Percentiles rank a stretch among this genome's conserved stretches.
These are phyloP conservation scores for Saturnispora zaruensis DNA, from an alignment of 805 yeast species.

Conservation along the genomic window DNA sequence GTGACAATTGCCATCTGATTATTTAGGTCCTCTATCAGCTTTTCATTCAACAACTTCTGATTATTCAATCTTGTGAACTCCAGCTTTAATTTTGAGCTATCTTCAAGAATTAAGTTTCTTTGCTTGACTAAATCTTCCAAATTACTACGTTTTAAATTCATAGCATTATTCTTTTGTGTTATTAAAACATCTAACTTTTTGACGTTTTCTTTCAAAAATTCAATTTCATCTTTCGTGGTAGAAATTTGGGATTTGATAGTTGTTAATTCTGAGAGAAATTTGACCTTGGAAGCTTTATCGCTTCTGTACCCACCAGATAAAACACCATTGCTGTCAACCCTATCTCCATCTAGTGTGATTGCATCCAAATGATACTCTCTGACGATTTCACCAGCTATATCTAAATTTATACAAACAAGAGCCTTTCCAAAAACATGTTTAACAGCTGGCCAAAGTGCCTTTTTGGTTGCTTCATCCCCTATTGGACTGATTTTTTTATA, in stretches of 20 bases:
- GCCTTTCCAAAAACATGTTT: slow-evolving; percentile 75
- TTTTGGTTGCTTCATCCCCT: slow-evolving; percentile 37
- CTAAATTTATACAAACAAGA: slow-evolving; percentile 64
- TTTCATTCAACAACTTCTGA: slow-evolving; percentile 30
- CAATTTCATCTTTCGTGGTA: slow-evolving; percentile 33
- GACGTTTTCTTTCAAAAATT: slow-evolving; percentile 32
- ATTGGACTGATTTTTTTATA: slow-evolving; percentile 47
- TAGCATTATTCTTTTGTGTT: slow-evolving; percentile 39
- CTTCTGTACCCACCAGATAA: slow-evolving; percentile 85
- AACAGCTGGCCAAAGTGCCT: slow-evolving; percentile 54
- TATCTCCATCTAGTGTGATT: slow-evolving; percentile 87
- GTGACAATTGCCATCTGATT: slow-evolving; percentile 28
- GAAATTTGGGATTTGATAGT: slow-evolving; percentile 42
- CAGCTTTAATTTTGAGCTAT: slow-evolving; percentile 33
- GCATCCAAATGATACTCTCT: slow-evolving; percentile 55
- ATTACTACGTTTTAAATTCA: slow-evolving; percentile 29
- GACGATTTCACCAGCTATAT: slow-evolving; percentile 60
- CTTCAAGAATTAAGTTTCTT: slow-evolving; percentile 37
- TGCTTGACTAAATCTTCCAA: slow-evolving; percentile 37
- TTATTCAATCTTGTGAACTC: slow-evolving; percentile 38
- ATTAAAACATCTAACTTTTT: slow-evolving; percentile 42
- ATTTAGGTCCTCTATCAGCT: slow-evolving; percentile 30
- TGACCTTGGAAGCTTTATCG: slow-evolving; percentile 57
- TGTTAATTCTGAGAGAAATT: slow-evolving; percentile 51
- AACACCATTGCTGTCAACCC: slow-evolving; percentile 76